Percentiles rank a stretch among this genome's conserved stretches.
Evolutionary conservation across 148 eudicot species (phyloP).

Genomic region (Beta vulgaris): DNA sequence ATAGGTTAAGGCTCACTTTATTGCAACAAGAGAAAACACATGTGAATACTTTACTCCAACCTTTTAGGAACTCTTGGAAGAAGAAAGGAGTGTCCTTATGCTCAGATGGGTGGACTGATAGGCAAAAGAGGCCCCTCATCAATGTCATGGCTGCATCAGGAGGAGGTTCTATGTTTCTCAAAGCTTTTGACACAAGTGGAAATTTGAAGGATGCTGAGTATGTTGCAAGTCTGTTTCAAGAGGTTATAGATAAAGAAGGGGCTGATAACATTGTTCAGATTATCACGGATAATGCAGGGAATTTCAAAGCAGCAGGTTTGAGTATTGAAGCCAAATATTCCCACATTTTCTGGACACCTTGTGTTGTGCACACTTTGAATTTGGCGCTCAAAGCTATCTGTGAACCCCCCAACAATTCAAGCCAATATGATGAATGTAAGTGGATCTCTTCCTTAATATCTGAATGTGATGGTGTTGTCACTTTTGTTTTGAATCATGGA

Average conservation of each 20-base stretch:
- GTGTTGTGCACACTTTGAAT: not conserved
- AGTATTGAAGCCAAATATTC: not conserved
- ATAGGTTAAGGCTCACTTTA: not conserved
- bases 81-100: not conserved
- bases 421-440: not conserved
- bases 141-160: slow-evolving; percentile 3
- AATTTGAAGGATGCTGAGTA: not conserved
- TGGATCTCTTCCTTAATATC: not conserved
- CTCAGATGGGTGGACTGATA: slow-evolving; percentile 7
- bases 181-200: not conserved
- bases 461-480: slow-evolving; percentile 7
- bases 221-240: not conserved
- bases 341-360: too few species aligned
- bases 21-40: too few species aligned
- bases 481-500: not conserved
- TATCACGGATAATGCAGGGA: not conserved
- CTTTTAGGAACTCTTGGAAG: too few species aligned
- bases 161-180: not conserved
- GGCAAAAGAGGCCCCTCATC: not conserved
- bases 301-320: not conserved
- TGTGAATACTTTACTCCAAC: too few species aligned
- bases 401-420: not conserved
- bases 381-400: not conserved
- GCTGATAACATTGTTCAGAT: not conserved
- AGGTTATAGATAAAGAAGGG: not conserved